Base-by-base conservation (phyloP, 2,329 filamentous ascomycete species). In the Colletotrichum godetiae region DNA sequence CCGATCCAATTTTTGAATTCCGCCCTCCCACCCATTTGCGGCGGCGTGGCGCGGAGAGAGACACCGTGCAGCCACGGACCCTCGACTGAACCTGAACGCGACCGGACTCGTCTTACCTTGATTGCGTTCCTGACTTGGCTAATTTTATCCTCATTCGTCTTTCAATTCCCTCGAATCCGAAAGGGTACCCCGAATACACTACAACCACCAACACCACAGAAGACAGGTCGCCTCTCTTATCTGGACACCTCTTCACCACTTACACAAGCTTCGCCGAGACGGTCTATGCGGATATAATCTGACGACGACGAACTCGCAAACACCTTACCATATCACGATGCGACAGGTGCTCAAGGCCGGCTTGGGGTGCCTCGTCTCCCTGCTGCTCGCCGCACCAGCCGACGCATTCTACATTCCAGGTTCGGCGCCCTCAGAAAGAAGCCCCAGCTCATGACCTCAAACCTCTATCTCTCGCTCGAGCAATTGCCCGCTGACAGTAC, bases 351-450 rank as follows among this genome's bases (percentile, higher is more conserved):
- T 77, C 80, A 84, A 75, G 80, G 79, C 76, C 75, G 82, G 80
- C 78, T 83, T 82, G 76, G 75, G 79, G 76, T 80, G 79, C 76
- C 77, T 82, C 77, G 81, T 83, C 77, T 88, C 85, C 79, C 80
- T 91, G 46, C 75, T 89, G 67, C 75, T 74, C 56, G 69, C 65
- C 64, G 65, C 64, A 24, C 85, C 86, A 71, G 84, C 86, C 22
- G 86, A 91, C 66, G 93, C 92, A 49, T 97, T 97, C 82, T 97
- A 97, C 82, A 93, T 97, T 77, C 95, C 95, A 78, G 94, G 94
- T 96, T 88, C 78, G 86, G 74, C 67, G n/a, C 31, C 70, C 52
- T 70, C 72, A 46, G 46, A 59, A 35, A 33, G 60, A 35, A 33
- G 52, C 8, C 13, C 22, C 15, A 27, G 12, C 2, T 8, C 31